Evolutionary conservation across 352 stramenopile species (phyloP).

Genomic region (Phytophthora chlamydospora): DNA sequence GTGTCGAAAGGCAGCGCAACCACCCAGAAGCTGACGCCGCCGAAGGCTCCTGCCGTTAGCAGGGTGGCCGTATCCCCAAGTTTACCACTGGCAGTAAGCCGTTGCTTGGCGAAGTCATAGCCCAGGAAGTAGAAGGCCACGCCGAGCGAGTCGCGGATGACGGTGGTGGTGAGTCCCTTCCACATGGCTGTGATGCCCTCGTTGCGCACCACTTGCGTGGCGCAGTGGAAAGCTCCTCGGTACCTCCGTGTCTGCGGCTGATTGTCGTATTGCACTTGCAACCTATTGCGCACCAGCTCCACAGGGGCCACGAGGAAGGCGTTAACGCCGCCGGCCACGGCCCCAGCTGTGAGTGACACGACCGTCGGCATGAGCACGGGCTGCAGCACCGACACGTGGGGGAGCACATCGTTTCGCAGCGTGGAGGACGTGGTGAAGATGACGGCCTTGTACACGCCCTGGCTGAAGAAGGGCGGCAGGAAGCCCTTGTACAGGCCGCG

Average conservation of each 20-base stretch:
- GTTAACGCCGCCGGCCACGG: conserved; percentile 73
- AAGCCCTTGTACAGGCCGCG: conserved; percentile 86
- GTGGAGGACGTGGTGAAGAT: conserved; percentile 83
- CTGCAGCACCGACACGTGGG: conserved; percentile 37
- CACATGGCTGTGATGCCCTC: conserved; percentile 74
- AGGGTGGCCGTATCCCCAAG: conserved; percentile 61
- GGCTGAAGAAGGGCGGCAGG: conserved; percentile 85
- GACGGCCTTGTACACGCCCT: conserved; percentile 89
- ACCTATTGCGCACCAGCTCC: conserved; percentile 80
- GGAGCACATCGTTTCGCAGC: conserved; percentile 62
- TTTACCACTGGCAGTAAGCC: conserved; percentile 25
- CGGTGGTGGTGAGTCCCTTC: conserved; percentile 74
- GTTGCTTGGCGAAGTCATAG: conserved; percentile 77
- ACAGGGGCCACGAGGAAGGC: conserved; percentile 76
- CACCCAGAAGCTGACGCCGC: conserved; percentile 86
- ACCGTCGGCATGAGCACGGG: conserved; percentile 54
- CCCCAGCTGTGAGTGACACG: conserved; percentile 45
- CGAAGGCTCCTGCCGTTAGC: conserved; percentile 69
- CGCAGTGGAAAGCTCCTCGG: conserved; percentile 57
- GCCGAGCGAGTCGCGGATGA: conserved; percentile 84
- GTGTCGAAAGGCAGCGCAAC: conserved; percentile 87
- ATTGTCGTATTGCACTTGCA: conserved; percentile 81
- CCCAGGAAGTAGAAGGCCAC: conserved; percentile 88
- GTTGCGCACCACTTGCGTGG: conserved; percentile 58
- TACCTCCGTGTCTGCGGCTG: conserved; percentile 54